Conservation (phyloP, 805 yeast species). For the Blastobotrys parvus region DNA sequence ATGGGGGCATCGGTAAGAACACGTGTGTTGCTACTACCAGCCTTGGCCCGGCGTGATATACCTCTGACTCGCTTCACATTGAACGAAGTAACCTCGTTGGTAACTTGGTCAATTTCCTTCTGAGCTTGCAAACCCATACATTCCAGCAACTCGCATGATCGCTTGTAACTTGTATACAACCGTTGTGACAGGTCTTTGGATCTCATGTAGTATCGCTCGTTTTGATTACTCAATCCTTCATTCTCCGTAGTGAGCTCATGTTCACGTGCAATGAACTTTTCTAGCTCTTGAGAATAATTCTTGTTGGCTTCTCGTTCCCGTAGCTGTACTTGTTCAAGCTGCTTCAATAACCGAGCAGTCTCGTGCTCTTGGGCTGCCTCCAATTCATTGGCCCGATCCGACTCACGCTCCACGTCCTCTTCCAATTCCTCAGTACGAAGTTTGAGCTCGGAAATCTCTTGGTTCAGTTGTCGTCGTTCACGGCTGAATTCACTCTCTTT, state of each 20-base stretch:
- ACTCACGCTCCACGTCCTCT: conserved; percentile 33
- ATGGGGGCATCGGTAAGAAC: not conserved
- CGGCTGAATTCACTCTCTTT: conserved; percentile 50
- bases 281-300: conserved; percentile 9
- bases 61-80: conserved; percentile 68
- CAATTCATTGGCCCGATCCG: conserved; percentile 9
- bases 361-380: conserved; percentile 15
- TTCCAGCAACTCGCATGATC: conserved; percentile 53
- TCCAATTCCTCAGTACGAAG: conserved; percentile 42
- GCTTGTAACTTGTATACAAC: conserved; percentile 26
- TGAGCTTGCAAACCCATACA: conserved; percentile 67
- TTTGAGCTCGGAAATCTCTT: conserved; percentile 42
- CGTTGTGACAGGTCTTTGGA: conserved; percentile 38
- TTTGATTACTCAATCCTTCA: conserved; percentile 7
- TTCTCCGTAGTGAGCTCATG: conserved; percentile 4
- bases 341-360: conserved; percentile 36
- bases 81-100: conserved; percentile 34
- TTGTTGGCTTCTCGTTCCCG: conserved; percentile 22
- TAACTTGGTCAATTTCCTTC: conserved; percentile 28
- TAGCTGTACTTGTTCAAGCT: conserved; percentile 24
- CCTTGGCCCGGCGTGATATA: conserved; percentile 11
- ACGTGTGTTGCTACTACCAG: conserved; percentile 1
- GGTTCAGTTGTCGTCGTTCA: conserved; percentile 43
- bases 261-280: conserved; percentile 5
- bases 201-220: conserved; percentile 27